Conservation (phyloP, 1,284 basidiomycete genomes). For the Ustilago loliicola region DNA sequence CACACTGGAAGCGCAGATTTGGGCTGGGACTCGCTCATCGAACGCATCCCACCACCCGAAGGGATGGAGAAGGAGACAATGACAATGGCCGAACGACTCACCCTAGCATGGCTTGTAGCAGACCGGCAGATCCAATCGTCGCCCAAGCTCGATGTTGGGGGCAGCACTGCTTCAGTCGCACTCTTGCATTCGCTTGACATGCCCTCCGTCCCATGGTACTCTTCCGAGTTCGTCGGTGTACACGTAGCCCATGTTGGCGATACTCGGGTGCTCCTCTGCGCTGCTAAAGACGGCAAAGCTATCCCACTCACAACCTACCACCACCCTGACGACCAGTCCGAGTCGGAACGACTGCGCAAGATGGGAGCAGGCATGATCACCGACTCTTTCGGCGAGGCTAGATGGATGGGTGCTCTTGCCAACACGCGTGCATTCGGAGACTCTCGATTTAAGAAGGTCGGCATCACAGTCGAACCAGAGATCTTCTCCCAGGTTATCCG, state of each 20-base stretch:
- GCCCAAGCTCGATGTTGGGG: slow-evolving; percentile 71
- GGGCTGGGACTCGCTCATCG: slow-evolving; percentile 35
- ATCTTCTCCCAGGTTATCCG: slow-evolving; percentile 83
- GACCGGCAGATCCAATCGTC: slow-evolving; percentile 64
- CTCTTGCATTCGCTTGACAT: slow-evolving; percentile 86
- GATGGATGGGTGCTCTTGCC: slow-evolving; percentile 95
- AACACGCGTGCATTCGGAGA: slow-evolving; percentile 97
- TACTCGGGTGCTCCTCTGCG: slow-evolving; percentile 86
- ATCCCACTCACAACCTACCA: slow-evolving; percentile 79
- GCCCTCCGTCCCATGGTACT: slow-evolving; percentile 73
- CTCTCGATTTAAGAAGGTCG: slow-evolving; percentile 81
- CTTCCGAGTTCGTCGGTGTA: slow-evolving; percentile 65
- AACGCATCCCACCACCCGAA: slow-evolving; percentile 54
- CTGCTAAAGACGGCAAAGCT: slow-evolving; percentile 79
- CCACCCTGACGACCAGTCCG: slow-evolving; percentile 88
- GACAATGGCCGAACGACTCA: slow-evolving; percentile 66
- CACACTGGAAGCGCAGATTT: slow-evolving; percentile 19
- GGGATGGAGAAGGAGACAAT: slow-evolving; percentile 51
- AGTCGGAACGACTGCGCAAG: slow-evolving; percentile 84
- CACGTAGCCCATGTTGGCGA: slow-evolving; percentile 91
- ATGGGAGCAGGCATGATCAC: slow-evolving; percentile 90
- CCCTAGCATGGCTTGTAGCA: slow-evolving; percentile 65
- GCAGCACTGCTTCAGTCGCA: slow-evolving; percentile 90
- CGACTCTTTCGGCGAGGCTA: slow-evolving; percentile 93
- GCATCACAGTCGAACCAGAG: slow-evolving; percentile 91